Base-by-base conservation (phyloP, 2,329 filamentous ascomycete species). In the Emergomyces orientalis region DNA sequence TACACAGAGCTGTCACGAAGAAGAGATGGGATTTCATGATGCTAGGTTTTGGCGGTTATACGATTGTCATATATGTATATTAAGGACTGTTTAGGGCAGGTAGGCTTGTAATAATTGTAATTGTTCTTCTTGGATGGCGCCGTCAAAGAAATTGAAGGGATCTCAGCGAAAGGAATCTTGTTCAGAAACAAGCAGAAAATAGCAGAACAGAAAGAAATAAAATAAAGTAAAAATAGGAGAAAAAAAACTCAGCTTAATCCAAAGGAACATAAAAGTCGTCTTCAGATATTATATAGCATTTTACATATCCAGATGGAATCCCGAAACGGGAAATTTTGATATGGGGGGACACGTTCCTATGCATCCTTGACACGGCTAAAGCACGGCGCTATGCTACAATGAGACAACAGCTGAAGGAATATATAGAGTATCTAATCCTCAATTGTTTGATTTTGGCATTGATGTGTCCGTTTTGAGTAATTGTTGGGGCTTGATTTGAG, bases 1-100 rank as follows among this genome's bases (percentile, higher is more conserved):
- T 57, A 39, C 63, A 49, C n/a, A 65, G 27, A 22, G 45, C 6
- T 52, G 59, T n/a, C 64, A 64, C 56, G 59, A 63, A 65, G 59
- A 54, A 60, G 2, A 32, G 22, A 39, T 47, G 22, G 2, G 41
- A 32, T 47, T 47, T 59, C 56, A 59, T 59, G 25, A 45, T 43
- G n/a, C 34, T 17, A 34, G 51, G 17, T 11, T 59, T 19, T n/a
- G 34, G 37, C 11, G 14, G 13, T 45, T 32, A 7, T 30, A 47
- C 19, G 9, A 22, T 9, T 59, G 47, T 47, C 32, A n/a, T 39
- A 39, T 39, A 39, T 22, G 9, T 34, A 34, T 54, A 27, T 39
- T 52, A 32, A 52, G 22, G 7, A 39, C 9, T 57, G 55, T 41
- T 30, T 32, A 52, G 9, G 49, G 30, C 17, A 19, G 51, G 34